phyloP scores from a whole-genome alignment of 495 filamentous ascomycete genomes.

The Podospora sp. region DNA sequence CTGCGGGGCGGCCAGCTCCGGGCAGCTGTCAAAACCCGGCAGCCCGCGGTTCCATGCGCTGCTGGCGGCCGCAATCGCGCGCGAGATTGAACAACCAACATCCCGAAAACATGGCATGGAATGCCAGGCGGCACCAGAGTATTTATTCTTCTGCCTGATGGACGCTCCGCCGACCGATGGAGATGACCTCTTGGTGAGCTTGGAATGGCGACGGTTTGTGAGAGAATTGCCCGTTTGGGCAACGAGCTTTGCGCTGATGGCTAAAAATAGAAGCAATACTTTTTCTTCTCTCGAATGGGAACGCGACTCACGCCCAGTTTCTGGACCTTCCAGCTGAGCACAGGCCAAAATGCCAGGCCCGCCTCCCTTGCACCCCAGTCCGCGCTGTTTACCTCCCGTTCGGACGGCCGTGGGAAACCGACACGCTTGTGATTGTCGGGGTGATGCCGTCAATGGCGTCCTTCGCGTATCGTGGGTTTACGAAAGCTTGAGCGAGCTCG shows the following conservation, averaged over 20 bases:
- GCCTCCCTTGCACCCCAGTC: not conserved
- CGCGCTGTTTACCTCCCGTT: not conserved
- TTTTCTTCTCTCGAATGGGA: conserved; percentile 1
- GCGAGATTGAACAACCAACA: too few species aligned
- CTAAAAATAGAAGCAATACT: not conserved
- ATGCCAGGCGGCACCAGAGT: not conserved
- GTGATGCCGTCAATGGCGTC: not conserved
- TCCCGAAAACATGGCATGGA: too few species aligned
- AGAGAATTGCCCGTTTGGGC: not conserved
- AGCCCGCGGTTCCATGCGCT: not conserved
- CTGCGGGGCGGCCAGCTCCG: not conserved
- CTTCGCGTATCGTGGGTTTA: not conserved
- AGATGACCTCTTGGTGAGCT: not conserved
- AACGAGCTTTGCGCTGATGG: not conserved
- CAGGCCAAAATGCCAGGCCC: not conserved
- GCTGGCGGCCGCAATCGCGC: not conserved
- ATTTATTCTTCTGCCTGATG: not conserved
- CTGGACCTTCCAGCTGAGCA: not conserved
- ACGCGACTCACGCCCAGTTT: not conserved
- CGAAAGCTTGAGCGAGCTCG: not conserved
- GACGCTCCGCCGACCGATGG: not conserved
- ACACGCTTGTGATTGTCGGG: not conserved
- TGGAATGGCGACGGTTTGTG: not conserved
- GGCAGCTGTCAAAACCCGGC: not conserved
- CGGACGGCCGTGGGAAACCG: not conserved